A percentile compares a stretch with the other conserved stretches of the same genome.
phyloP scores from a whole-genome alignment of 192 early-diverging fungal genomes.

The Backusella circina region DNA sequence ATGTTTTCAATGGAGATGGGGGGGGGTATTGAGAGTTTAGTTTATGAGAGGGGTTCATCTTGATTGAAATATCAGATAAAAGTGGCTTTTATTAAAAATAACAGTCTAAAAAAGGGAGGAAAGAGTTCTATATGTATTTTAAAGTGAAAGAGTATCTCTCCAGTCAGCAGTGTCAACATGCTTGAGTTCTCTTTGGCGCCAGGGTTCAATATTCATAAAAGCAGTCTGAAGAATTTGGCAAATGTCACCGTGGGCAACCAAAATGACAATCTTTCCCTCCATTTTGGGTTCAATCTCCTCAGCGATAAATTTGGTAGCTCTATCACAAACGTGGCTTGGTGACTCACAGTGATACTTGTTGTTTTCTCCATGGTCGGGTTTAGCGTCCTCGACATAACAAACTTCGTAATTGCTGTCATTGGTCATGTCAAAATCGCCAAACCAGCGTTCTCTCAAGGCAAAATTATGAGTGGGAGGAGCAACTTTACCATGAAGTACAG shows the following conservation, averaged over 20 bases:
- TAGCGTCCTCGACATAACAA: conserved; percentile 43
- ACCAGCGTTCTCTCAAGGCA: conserved; percentile 51
- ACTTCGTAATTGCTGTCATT: conserved; percentile 35
- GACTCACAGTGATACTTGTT: conserved; percentile 16
- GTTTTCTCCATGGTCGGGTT: conserved; percentile 20
- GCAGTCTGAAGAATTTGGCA: conserved; percentile 48
- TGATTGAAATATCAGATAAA: not conserved
- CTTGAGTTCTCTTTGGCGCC: conserved; percentile 42
- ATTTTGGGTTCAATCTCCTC: conserved; percentile 30
- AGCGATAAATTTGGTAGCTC: conserved; percentile 25
- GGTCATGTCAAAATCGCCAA: conserved; percentile 53
- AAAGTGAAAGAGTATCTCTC: conserved; percentile 19
- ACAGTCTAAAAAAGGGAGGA: not conserved
- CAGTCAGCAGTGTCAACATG: conserved; percentile 48
- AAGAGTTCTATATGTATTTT: not conserved
- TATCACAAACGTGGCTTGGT: conserved; percentile 19
- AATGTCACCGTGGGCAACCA: conserved; percentile 53
- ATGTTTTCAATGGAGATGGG: not conserved
- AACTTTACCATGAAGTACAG: not conserved
- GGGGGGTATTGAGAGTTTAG: not conserved
- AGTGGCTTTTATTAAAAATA: not conserved
- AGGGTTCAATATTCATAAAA: conserved; percentile 35
- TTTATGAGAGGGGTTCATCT: not conserved
- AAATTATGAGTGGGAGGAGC: conserved; percentile 12
- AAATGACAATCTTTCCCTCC: conserved; percentile 27